Percentiles rank a stretch among this genome's conserved stretches.
Conservation (phyloP, 331 rosid genomes). For the Quercus lobata region DNA sequence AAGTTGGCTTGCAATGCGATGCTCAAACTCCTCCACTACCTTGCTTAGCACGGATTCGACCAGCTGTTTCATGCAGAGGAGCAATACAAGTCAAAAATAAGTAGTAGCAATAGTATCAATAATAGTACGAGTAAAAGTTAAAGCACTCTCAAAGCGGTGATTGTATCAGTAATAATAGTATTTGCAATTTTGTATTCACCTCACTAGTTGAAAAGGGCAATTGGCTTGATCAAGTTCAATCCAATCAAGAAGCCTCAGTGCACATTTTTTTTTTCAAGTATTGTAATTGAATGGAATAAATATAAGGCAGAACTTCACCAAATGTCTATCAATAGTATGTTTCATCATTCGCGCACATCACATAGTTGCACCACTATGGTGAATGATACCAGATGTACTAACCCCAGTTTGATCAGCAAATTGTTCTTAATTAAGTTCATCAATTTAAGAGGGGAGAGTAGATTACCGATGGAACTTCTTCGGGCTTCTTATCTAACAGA, state of each 20-base stretch:
- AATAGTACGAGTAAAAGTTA: constrained; percentile 1
- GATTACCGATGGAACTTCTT: constrained; percentile 80
- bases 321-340: neutral
- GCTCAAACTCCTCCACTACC: constrained; percentile 87
- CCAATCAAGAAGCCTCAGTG: constrained; percentile 7
- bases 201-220: constrained; percentile 13
- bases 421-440: neutral
- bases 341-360: neutral
- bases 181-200: neutral
- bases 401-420: neutral
- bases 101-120: constrained; percentile 1
- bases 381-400: neutral
- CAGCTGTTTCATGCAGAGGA: constrained; percentile 55
- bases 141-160: neutral
- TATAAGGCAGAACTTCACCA: neutral
- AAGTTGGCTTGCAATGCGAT: constrained; percentile 57
- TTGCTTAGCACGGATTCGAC: constrained; percentile 87
- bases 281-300: neutral
- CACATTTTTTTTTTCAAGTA: neutral
- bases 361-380: neutral
- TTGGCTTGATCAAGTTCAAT: constrained; percentile 9
- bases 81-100: constrained; percentile 12
- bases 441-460: constrained; percentile 1
- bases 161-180: neutral
- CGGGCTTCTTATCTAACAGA: constrained; percentile 79